Base-by-base conservation (phyloP, 768 basidiomycete genomes). In the Lanmaoa pseudosensibilis region DNA sequence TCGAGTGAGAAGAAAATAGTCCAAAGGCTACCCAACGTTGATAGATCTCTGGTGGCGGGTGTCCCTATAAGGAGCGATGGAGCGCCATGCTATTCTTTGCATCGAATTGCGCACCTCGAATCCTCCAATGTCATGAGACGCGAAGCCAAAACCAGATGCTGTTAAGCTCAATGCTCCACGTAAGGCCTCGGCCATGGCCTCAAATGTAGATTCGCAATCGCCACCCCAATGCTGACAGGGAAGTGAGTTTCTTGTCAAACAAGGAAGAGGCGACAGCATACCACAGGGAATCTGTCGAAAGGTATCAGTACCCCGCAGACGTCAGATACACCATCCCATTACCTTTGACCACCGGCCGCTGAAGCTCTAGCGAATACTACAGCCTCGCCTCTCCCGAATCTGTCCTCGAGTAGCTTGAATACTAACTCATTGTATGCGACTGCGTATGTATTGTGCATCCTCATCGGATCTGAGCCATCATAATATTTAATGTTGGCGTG, bases 21-120 rank as follows among this genome's bases (percentile, higher is more conserved):
- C 88, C 87, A 67, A 87, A 88, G 1, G 86, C 87, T 16, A 87
- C 83, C 87, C 87, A 91, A 43, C 88, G 84, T 61, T 86, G 83
- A 65, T 87, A 89, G 43, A 89, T 82, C 62, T 84, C 83, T 0
- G 84, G 80, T 10, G 83, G 81, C 3, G 87, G 86, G 50, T 82
- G 83, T 11, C 86, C 87, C 81, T 85, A 57, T 30, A 37, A 46
- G 25, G 1, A 32, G 12, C 3, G 8, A 13, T 58, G 25, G 19
- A 32, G 32, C 16, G 10, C 50, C 41, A 19, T 32, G 10, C 12
- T 33, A 12, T 21, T 7, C 18, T 27, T 41, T 16, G 27, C 19
- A 36, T 38, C 8, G 6, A 32, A 60, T 19, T 8, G 2, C 75
- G 44, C 45, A 80, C 83, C 75, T 90, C 87, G 60, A 88, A 90